Evolutionary conservation across 2,329 filamentous ascomycete species (phyloP), one percentile per base, ranked within the genome.

Genomic region (Phaeoacremonium minimum): DNA sequence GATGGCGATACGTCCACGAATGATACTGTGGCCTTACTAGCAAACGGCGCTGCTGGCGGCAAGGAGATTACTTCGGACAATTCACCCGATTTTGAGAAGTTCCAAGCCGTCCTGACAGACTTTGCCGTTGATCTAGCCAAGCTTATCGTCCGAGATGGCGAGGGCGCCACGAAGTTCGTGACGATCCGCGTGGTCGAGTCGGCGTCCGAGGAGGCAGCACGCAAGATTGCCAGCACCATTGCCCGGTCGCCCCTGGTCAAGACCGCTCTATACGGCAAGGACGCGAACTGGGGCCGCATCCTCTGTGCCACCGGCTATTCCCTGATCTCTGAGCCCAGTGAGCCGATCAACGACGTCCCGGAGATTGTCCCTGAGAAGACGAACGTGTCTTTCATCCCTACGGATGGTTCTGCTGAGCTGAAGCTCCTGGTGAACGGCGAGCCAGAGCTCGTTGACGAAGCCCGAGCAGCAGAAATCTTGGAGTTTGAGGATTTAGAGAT

Each of bases 201-300:
- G 4, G 71, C 77, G 1, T 75, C 77, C 32, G 80, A 87, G 53
- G 67, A 72, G 32, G 83, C 80, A 32, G 90, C 88, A 2, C 80
- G 86, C 38, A 77, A 82, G 54, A 83, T 96, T 43, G 93, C 90
- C 9, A 85, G 83, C 44, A 84, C 87, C 32, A 96, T 98, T 56
- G 90, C 93, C 13, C 80, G 84, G 34, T 95, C 89, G 1, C 88
- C 93, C 7, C 78, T 98, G 11, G 93, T 98, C 50, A 98, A 98
- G 73, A 98, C 93, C 0, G 93, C 93, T 0, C 72, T 98, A 28
- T 98, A 98, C 62, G 93, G 93, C 46, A 88, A 89, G 59, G 93
- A 98, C 58, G 93, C 93, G 14, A 98, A 98, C 70, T 98, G 93
- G 93, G 93, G 93, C 20, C 88, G 93, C 37, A 95, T 98, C 44